Evolutionary conservation across 495 filamentous ascomycete species (phyloP).

Genomic region (Neurospora pannonica): DNA sequence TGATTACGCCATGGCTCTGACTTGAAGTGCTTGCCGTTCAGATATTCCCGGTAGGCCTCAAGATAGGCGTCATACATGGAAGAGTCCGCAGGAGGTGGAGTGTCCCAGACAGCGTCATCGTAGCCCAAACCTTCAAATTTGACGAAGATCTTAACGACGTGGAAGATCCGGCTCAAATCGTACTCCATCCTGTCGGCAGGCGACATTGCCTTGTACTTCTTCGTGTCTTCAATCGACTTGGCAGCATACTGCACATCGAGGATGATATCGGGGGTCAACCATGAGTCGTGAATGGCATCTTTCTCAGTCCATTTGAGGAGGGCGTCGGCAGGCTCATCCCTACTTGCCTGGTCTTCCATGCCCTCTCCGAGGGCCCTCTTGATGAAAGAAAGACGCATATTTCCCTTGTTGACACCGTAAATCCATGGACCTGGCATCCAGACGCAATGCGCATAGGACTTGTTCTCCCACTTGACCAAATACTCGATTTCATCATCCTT

Average conservation of each 20-base stretch:
- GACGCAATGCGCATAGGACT: conserved; percentile 65
- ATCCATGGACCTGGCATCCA: conserved; percentile 92
- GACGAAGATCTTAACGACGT: conserved; percentile 62
- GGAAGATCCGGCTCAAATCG: conserved; percentile 56
- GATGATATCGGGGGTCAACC: conserved; percentile 76
- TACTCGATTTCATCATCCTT: conserved; percentile 70
- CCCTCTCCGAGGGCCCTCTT: conserved; percentile 50
- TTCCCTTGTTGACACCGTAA: conserved; percentile 54
- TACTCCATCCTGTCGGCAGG: conserved; percentile 43
- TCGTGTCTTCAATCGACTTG: conserved; percentile 25
- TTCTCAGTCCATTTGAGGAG: conserved; percentile 58
- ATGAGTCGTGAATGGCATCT: conserved; percentile 79
- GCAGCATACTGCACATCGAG: conserved; percentile 54
- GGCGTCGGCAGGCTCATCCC: conserved; percentile 22
- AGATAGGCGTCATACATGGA: conserved; percentile 71
- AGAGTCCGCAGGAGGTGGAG: conserved; percentile 59
- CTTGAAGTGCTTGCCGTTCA: conserved; percentile 60
- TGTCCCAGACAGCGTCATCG: conserved; percentile 85
- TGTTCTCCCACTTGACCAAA: conserved; percentile 73
- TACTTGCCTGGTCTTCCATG: conserved; percentile 8
- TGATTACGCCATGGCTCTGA: conserved; percentile 44
- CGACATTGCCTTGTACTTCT: conserved; percentile 32
- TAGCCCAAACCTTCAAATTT: conserved; percentile 96
- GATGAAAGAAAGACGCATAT: conserved; percentile 66
- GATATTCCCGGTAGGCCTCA: conserved; percentile 73